Evolutionary conservation across 2,329 filamentous ascomycete species (phyloP).

Genomic region (Alternaria alternata): DNA sequence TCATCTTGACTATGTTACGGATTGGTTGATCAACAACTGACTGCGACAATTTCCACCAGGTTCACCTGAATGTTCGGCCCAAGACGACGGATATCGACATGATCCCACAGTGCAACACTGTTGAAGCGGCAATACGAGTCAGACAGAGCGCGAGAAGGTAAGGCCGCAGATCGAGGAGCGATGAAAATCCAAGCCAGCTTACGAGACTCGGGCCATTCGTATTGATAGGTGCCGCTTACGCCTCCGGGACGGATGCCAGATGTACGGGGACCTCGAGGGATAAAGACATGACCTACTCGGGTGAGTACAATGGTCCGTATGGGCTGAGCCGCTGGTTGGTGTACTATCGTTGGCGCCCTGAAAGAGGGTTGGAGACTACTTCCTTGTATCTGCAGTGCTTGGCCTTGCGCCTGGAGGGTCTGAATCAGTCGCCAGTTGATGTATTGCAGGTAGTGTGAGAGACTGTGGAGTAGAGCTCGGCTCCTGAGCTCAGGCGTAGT

Average conservation of each 20-base stretch:
- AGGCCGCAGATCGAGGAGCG: background rate
- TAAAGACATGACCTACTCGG: background rate
- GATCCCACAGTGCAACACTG: background rate
- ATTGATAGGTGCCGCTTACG: background rate
- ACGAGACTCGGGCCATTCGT: constrained; percentile 1
- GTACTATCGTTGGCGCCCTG: background rate
- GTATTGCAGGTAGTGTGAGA: background rate
- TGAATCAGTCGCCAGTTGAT: background rate
- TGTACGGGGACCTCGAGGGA: background rate
- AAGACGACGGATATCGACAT: background rate
- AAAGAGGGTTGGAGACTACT: background rate
- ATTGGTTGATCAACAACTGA: background rate
- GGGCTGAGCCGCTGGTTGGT: background rate
- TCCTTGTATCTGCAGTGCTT: background rate
- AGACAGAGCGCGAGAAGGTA: background rate
- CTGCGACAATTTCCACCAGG: background rate
- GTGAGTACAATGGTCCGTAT: background rate
- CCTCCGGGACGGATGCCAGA: background rate
- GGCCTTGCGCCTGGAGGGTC: background rate
- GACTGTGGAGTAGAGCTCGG: background rate
- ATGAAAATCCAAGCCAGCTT: background rate
- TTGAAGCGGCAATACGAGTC: background rate
- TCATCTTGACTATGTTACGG: background rate
- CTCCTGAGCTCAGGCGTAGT: background rate
- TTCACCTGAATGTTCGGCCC: background rate